Conservation (phyloP, 2,329 filamentous ascomycete species). For the Arthrobotrys entomopaga region DNA sequence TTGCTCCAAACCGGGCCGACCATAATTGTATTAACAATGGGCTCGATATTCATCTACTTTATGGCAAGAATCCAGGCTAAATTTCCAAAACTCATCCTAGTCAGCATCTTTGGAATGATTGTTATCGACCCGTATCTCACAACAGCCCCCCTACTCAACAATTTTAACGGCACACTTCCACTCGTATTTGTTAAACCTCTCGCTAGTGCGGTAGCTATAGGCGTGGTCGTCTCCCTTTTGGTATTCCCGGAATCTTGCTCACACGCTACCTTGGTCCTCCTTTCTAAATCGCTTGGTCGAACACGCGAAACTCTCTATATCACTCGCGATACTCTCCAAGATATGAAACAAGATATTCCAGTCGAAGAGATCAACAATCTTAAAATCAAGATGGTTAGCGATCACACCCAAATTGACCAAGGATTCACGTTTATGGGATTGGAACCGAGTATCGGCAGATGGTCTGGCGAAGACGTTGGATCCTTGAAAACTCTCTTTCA, state of each 20-base stretch:
- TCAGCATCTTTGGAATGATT: conserved; percentile 66
- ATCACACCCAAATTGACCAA: conserved; percentile 31
- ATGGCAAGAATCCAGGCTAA: conserved; percentile 64
- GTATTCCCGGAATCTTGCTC: conserved; percentile 67
- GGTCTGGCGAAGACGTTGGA: conserved; percentile 41
- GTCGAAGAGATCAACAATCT: conserved; percentile 41
- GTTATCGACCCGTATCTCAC: conserved; percentile 65
- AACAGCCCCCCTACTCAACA: conserved; percentile 63
- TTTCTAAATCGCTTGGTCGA: conserved; percentile 58
- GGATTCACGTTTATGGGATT: conserved; percentile 41
- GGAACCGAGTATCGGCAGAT: conserved; percentile 45
- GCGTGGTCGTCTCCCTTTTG: conserved; percentile 64
- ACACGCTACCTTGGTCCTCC: conserved; percentile 61
- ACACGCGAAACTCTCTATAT: conserved; percentile 33
- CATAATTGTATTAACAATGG: conserved; percentile 61
- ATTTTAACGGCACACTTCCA: conserved; percentile 63
- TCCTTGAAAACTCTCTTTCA: conserved; percentile 40
- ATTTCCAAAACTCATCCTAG: conserved; percentile 64
- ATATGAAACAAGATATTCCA: conserved; percentile 29
- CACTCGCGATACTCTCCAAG: conserved; percentile 25
- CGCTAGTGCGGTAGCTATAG: conserved; percentile 65
- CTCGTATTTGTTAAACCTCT: conserved; percentile 64
- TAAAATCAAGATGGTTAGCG: conserved; percentile 36
- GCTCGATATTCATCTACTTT: conserved; percentile 64
- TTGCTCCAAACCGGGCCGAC: conserved; percentile 66